Evolutionary conservation across 345 rosid species (phyloP).

Genomic region (Sisymbrium altissimum): DNA sequence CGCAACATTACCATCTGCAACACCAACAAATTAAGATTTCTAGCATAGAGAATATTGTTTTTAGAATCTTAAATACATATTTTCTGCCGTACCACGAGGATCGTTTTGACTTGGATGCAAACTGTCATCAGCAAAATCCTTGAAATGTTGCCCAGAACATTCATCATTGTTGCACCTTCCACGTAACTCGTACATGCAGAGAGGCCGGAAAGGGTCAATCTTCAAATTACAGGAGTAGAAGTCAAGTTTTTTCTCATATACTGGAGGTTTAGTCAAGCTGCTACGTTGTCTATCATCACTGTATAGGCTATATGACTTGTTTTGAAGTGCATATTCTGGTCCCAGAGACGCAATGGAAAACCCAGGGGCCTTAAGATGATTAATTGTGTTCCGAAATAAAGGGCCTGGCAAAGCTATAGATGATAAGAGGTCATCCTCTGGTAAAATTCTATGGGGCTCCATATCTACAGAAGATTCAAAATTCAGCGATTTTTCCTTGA

Average conservation of each 20-base stretch:
- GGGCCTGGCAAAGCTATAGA: conserved; percentile 38
- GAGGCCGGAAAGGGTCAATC: conserved; percentile 77
- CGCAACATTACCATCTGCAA: conserved; percentile 53
- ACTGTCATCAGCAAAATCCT: conserved; percentile 45
- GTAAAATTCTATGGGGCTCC: conserved; percentile 31
- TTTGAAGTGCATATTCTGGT: conserved; percentile 29
- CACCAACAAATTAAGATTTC: conserved; percentile 19
- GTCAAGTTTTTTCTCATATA: conserved; percentile 41
- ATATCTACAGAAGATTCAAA: conserved; percentile 29
- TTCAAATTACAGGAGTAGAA: conserved; percentile 47
- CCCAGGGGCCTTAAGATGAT: conserved; percentile 46
- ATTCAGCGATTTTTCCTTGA: conserved; percentile 19
- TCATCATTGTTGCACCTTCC: conserved; percentile 95
- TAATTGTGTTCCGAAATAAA: conserved; percentile 49
- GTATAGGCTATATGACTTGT: conserved; percentile 27
- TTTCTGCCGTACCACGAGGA: conserved; percentile 41
- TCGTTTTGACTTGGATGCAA: conserved; percentile 30
- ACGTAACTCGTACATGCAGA: conserved; percentile 90
- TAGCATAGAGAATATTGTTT: conserved; percentile 3
- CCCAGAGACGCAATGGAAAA: conserved; percentile 24
- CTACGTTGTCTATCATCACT: conserved; percentile 33
- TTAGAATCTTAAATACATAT: neutral
- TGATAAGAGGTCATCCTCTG: conserved; percentile 22
- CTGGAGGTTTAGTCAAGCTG: conserved; percentile 27
- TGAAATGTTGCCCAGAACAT: conserved; percentile 92